Percentiles rank a stretch among this genome's conserved stretches.
Conservation (phyloP, 2,329 filamentous ascomycete species). For the Talaromyces sp. region DNA sequence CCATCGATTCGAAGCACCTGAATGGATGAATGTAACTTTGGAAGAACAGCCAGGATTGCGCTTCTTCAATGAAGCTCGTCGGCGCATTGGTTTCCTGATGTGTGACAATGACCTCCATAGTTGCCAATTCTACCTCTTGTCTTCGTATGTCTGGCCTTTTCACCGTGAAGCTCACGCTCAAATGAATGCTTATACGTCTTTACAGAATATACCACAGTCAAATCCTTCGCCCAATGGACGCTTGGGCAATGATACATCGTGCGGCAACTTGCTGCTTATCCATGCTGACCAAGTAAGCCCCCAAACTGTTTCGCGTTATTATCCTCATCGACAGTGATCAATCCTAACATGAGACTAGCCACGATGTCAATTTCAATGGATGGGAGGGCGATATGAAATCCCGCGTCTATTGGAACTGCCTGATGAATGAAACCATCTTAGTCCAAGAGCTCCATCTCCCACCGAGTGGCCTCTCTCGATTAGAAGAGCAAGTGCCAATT, state of each 20-base stretch:
- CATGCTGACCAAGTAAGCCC: constrained; percentile 48
- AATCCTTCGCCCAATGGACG: constrained; percentile 56
- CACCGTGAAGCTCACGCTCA: too few species aligned
- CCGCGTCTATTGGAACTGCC: constrained; percentile 58
- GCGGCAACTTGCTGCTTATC: constrained; percentile 55
- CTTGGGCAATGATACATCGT: constrained; percentile 57
- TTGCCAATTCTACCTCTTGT: constrained; percentile 57
- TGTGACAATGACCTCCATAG: constrained; percentile 54
- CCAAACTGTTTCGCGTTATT: background rate
- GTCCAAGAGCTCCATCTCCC: constrained; percentile 58
- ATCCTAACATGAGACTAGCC: constrained; percentile 24
- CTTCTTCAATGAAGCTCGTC: constrained; percentile 59
- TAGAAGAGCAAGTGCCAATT: constrained; percentile 56
- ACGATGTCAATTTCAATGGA: constrained; percentile 49
- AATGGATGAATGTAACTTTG: constrained; percentile 41
- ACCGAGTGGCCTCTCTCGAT: constrained; percentile 53
- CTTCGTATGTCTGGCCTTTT: constrained; percentile 37
- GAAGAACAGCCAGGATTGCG: constrained; percentile 51
- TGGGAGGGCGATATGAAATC: constrained; percentile 62
- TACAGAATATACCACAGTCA: constrained; percentile 53
- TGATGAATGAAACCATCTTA: constrained; percentile 60
- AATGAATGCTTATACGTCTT: constrained; percentile 12
- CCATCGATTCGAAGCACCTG: constrained; percentile 39
- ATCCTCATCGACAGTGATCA: background rate
- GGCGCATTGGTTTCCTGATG: constrained; percentile 56